Evolutionary conservation across 768 basidiomycete genomes (phyloP), one percentile per base, ranked within the genome.

Genomic region (Boletus fagicola): DNA sequence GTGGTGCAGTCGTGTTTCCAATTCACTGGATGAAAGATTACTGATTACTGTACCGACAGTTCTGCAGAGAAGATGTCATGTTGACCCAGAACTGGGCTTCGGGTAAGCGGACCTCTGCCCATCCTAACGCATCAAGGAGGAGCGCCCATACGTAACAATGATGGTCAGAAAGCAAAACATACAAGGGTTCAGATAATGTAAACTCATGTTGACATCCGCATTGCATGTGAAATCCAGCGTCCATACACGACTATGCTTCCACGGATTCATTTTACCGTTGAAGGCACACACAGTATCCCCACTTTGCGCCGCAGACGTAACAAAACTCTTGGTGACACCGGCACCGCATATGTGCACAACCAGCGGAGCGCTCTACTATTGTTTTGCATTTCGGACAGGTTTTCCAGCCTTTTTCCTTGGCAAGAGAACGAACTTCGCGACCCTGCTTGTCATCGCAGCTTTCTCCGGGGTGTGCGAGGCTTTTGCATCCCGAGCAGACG

Each of bases 281-380:
- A 5, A 0, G 3, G 20, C 69, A 64, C 12, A 0, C 3, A 43
- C 69, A 62, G 1, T 1, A 0, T 0, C 11, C 20, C 61, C 63
- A 61, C 31, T 47, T 54, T 15, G 8, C 10, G 2, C 66, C 70
- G 22, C 69, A 70, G 1, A 0, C 3, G 35, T 70, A 70, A 28
- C 69, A 70, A 53, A 70, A 70, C 1, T 38, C 15, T 24, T 61
- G 51, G 1, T 24, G 24, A 30, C 85, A 86, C 22, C 77, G 73
- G 60, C 86, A 88, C 5, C 73, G 74, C 76, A 88, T 87, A 54
- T 84, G 81, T 65, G 75, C 74, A 59, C 86, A 87, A 4, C 86
- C 86, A 2, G 63, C 43, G 4, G 67, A 51, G 5, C 84, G 75
- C 61, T 87, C 86, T 36, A 87, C 77, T 49, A 87, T 74, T 30